Evolutionary conservation across 495 filamentous ascomycete genomes (phyloP), one percentile per base, ranked within the genome.

Genomic region (Parathielavia hyrcaniae): DNA sequence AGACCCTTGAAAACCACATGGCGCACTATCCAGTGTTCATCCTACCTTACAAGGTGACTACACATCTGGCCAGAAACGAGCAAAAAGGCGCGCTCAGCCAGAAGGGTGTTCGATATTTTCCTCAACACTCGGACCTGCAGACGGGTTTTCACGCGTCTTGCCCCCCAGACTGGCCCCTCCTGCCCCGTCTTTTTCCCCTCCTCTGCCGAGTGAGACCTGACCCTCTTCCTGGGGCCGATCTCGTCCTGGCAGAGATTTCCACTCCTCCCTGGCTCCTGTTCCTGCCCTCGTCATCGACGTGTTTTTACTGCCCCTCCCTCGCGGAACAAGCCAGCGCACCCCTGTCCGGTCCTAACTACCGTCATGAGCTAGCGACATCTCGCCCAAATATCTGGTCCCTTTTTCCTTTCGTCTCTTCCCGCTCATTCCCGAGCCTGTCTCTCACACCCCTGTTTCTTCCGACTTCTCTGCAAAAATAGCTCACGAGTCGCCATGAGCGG

Each of bases 1-100:
- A 55, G 58, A 61, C 64, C 72, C 65, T 64, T 67, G 57, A 63
- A 67, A 68, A 74, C 73, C 73, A 76, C 72, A 75, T 76, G 73
- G 73, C 72, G 70, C 26, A 73, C 67, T 66, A 70, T 69, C 70
- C 69, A 71, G 70, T 71, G 65, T 75, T 57, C 58, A 51, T 59
- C 45, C 34, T 50, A 49, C 45, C n/a, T n/a, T 30, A 30, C 26
- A 30, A n/a, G n/a, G n/a, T 30, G 2, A 6, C 3, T 30, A 30
- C 26, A 30, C 6, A 50, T 51, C 59, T 49, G 41, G 60, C 61
- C 58, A 47, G 16, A 53, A 49, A 23, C 8, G 11, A 14, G 16
- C 35, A 45, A 58, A 53, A 63, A 65, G 67, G 48, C 41, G 17
- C 50, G 55, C 57, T 69, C 66, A 62, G 64, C 59, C 64, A 62